Evolutionary conservation across 345 rosid species (phyloP).

Genomic region (Viola odorata): DNA sequence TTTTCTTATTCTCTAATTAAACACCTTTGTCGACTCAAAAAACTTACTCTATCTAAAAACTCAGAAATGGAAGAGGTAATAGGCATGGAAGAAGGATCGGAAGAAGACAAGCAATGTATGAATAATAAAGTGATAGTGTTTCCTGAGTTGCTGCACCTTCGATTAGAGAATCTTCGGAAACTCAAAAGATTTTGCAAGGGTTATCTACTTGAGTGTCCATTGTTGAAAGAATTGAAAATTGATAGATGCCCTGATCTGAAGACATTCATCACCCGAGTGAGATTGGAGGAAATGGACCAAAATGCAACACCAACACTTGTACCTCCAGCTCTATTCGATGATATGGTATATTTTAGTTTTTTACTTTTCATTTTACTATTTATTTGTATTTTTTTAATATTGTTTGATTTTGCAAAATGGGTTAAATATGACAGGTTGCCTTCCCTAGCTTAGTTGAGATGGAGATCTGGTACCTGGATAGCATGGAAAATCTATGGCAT

Average conservation of each 20-base stretch:
- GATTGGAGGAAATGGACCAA: neutral
- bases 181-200: conserved; percentile 4
- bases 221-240: neutral
- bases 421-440: conserved; percentile 10
- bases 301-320: neutral
- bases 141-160: neutral
- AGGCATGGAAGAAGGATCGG: neutral
- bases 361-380: neutral
- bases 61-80: conserved; percentile 6
- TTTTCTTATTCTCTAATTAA: conserved; percentile 1
- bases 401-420: neutral
- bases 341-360: conserved; percentile 1
- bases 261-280: conserved; percentile 1
- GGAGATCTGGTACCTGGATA: neutral
- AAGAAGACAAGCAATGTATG: neutral
- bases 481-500: conserved; percentile 10
- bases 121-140: neutral
- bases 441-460: conserved; percentile 16
- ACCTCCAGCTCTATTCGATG: conserved; percentile 2
- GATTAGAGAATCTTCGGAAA: conserved; percentile 1
- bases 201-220: neutral
- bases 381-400: neutral
- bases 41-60: neutral
- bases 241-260: neutral
- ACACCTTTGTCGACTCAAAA: conserved; percentile 2